These are phyloP conservation scores for Brassica carinata DNA, from an alignment of 345 rosid species.

Conservation along the genomic window DNA sequence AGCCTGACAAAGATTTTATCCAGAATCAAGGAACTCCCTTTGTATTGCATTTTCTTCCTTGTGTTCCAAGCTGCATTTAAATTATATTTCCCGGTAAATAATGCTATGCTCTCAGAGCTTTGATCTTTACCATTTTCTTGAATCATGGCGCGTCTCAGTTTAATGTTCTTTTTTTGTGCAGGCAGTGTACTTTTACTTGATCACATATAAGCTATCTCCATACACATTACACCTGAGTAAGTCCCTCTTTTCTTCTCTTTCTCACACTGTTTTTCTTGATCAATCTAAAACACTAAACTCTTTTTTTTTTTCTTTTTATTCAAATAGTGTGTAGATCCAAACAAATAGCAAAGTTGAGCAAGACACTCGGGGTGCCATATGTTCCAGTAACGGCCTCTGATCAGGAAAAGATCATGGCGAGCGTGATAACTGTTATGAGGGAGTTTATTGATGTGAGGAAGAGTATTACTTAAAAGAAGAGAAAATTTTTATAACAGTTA, in stretches of 20 bases:
- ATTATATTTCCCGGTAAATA: background rate
- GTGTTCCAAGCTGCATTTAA: background rate
- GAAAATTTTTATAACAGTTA: no score
- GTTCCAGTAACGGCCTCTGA: background rate
- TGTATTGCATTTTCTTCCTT: background rate
- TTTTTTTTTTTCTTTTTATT: background rate
- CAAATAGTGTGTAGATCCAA: background rate
- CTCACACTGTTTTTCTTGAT: background rate
- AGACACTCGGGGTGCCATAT: background rate
- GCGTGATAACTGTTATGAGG: background rate
- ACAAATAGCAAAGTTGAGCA: conserved; percentile 8
- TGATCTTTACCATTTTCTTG: background rate
- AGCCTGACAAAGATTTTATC: background rate
- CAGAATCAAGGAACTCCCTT: conserved; percentile 12
- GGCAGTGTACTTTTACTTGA: conserved; percentile 20
- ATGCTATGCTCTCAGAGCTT: conserved; percentile 8
- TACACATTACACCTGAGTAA: background rate
- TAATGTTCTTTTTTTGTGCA: background rate
- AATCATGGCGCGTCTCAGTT: no score
- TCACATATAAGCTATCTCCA: background rate
- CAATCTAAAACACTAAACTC: background rate
- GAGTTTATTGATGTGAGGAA: background rate
- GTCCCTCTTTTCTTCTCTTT: background rate
- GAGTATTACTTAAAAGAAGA: no score
- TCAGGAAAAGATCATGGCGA: background rate